Evolutionary conservation across 2,329 filamentous ascomycete genomes (phyloP).

Genomic region (Ascochyta clinopodiicola): DNA sequence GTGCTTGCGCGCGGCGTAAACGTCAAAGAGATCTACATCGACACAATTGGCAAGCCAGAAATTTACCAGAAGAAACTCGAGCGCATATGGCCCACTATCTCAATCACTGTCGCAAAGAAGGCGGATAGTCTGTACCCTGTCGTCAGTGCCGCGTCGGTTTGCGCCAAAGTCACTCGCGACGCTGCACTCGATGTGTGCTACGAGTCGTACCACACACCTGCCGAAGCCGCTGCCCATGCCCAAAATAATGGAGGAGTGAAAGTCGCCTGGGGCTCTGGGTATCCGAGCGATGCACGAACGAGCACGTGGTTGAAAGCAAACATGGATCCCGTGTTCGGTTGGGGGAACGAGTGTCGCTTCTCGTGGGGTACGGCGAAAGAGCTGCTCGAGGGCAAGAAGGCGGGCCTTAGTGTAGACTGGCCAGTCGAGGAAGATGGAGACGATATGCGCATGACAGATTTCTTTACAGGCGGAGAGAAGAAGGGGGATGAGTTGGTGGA

Average conservation of each 20-base stretch:
- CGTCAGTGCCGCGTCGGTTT: slow-evolving; percentile 92
- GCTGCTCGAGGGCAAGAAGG: slow-evolving; percentile 78
- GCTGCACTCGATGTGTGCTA: slow-evolving; percentile 84
- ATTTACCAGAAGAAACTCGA: slow-evolving; percentile 86
- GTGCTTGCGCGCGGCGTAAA: slow-evolving; percentile 81
- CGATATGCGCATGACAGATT: slow-evolving; percentile 75
- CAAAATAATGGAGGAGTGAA: slow-evolving; percentile 38
- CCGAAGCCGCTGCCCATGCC: slow-evolving; percentile 34
- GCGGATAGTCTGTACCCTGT: slow-evolving; percentile 91
- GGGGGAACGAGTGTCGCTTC: slow-evolving; percentile 91
- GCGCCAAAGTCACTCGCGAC: slow-evolving; percentile 94
- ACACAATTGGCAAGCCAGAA: slow-evolving; percentile 85
- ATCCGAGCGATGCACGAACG: slow-evolving; percentile 85
- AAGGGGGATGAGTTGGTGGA: slow-evolving; percentile 71
- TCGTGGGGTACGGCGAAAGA: slow-evolving; percentile 97
- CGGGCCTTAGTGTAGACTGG: slow-evolving; percentile 81
- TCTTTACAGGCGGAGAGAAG: slow-evolving; percentile 62
- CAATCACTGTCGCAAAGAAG: slow-evolving; percentile 67
- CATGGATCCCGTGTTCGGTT: slow-evolving; percentile 94
- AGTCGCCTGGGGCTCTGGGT: slow-evolving; percentile 85
- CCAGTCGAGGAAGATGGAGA: slow-evolving; percentile 75
- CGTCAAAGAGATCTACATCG: slow-evolving; percentile 88
- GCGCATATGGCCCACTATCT: slow-evolving; percentile 75
- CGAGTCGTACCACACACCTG: slow-evolving; percentile 53
- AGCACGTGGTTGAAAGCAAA: slow-evolving; percentile 81